Conservation (phyloP, 371 early-diverging fungal species). For the Mortierella sp. region DNA sequence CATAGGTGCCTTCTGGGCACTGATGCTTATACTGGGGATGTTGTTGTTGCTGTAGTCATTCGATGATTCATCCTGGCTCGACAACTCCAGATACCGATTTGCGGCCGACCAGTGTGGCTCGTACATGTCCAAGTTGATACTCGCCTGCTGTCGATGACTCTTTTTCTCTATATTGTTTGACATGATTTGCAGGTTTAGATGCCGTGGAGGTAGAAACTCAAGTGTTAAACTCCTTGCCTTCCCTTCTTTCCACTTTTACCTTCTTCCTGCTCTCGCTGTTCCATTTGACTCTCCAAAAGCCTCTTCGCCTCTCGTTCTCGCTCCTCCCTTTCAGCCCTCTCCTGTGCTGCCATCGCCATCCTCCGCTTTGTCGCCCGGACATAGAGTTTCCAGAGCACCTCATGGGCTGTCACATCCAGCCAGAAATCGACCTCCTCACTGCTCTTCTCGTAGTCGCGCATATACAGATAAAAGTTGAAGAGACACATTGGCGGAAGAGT, state of each 20-base stretch:
- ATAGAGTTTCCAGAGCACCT: conserved; percentile 68
- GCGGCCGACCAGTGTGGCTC: conserved; percentile 45
- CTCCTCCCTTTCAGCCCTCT: conserved; percentile 13
- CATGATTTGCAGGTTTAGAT: too few species aligned
- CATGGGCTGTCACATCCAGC: conserved; percentile 74
- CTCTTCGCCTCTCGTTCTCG: not conserved
- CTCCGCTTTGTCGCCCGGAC: conserved; percentile 33
- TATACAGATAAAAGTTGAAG: conserved; percentile 73
- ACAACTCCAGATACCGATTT: conserved; percentile 34
- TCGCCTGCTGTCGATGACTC: conserved; percentile 19
- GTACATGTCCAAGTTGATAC: conserved; percentile 32
- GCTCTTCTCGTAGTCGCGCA: conserved; percentile 70
- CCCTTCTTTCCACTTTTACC: too few species aligned
- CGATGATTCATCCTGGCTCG: not conserved
- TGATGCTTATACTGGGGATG: not conserved
- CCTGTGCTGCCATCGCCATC: conserved; percentile 14
- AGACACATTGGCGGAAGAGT: conserved; percentile 76
- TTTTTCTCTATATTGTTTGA: conserved; percentile 1
- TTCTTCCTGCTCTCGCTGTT: conserved; percentile 1
- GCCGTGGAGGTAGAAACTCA: not conserved
- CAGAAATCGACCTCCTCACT: conserved; percentile 77
- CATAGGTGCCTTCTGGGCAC: not conserved
- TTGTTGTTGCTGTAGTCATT: conserved; percentile 1
- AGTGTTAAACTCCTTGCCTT: not conserved
- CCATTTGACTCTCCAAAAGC: conserved; percentile 1